Conservation (phyloP, 495 filamentous ascomycete genomes). For the Xylaria venustula region DNA sequence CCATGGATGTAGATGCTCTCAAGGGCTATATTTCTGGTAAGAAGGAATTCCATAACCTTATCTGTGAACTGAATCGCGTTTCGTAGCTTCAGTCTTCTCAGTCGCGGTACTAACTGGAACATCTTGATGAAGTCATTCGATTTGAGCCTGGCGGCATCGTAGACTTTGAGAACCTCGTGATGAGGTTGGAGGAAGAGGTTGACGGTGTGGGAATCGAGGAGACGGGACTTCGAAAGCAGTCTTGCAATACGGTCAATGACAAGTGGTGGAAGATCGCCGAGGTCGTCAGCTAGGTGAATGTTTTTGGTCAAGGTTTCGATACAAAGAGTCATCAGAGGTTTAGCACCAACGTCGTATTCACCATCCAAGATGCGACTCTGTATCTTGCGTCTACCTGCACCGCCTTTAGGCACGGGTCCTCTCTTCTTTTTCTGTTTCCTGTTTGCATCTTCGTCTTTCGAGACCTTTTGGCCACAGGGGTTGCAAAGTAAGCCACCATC, state of each 20-base stretch:
- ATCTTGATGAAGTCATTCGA: constrained; percentile 76
- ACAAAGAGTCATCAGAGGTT: constrained; percentile 72
- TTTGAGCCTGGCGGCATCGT: constrained; percentile 74
- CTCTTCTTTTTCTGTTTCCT: constrained; percentile 56
- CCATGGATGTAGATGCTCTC: constrained; percentile 66
- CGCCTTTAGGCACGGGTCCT: constrained; percentile 38
- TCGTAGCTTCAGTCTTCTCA: constrained; percentile 67
- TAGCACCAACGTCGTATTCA: constrained; percentile 63
- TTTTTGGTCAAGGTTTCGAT: constrained; percentile 82
- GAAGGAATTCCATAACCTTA: constrained; percentile 71
- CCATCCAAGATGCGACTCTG: constrained; percentile 82
- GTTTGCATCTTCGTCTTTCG: constrained; percentile 58
- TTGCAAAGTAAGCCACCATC: constrained; percentile 80
- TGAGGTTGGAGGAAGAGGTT: constrained; percentile 74
- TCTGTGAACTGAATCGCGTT: constrained; percentile 90
- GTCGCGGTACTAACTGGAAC: constrained; percentile 67
- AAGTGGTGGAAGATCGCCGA: constrained; percentile 70
- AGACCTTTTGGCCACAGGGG: constrained; percentile 78
- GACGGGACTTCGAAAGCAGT: constrained; percentile 75
- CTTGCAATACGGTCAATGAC: constrained; percentile 74
- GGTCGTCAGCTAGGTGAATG: constrained; percentile 75
- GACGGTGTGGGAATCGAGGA: constrained; percentile 67
- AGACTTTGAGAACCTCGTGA: constrained; percentile 65
- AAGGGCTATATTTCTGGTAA: constrained; percentile 63
- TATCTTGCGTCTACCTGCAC: constrained; percentile 57